Conservation (phyloP, 1,284 basidiomycete species). For the Ceratobasidium theobromae region DNA sequence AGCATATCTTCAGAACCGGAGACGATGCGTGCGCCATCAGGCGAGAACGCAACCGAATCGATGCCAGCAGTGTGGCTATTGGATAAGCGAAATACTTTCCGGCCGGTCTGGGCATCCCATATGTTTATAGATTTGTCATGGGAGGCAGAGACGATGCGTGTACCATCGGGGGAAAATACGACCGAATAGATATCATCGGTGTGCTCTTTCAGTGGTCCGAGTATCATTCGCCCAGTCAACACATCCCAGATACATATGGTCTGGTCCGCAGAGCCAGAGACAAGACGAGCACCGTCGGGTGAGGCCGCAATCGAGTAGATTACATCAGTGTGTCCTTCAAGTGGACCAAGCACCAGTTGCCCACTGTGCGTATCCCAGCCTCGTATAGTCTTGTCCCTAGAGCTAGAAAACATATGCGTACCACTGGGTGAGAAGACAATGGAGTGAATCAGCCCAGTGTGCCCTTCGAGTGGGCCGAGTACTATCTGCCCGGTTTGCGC, state of each 20-base stretch:
- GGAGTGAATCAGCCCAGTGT: neutral
- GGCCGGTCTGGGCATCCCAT: constrained; percentile 23
- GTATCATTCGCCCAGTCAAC: neutral
- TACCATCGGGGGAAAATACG: constrained; percentile 32
- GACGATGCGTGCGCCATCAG: neutral
- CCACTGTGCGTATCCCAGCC: neutral
- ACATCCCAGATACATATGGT: constrained; percentile 15
- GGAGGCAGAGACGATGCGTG: constrained; percentile 22
- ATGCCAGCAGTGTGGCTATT: neutral
- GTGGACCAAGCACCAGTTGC: neutral
- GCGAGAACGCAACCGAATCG: neutral
- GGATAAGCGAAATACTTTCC: neutral
- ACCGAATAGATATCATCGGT: neutral
- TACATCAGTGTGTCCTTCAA: constrained; percentile 2
- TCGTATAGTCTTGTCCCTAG: neutral
- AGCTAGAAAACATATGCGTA: neutral
- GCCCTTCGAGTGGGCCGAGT: neutral
- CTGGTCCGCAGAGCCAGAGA: neutral
- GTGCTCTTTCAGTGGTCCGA: neutral
- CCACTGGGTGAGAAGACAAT: neutral
- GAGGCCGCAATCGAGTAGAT: constrained; percentile 5
- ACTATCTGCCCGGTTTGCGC: neutral
- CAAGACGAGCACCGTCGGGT: neutral
- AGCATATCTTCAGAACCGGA: neutral
- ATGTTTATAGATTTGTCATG: constrained; percentile 15